Evolutionary conservation across 1,284 basidiomycete species (phyloP).

Genomic region (Cystobasidium sp.): DNA sequence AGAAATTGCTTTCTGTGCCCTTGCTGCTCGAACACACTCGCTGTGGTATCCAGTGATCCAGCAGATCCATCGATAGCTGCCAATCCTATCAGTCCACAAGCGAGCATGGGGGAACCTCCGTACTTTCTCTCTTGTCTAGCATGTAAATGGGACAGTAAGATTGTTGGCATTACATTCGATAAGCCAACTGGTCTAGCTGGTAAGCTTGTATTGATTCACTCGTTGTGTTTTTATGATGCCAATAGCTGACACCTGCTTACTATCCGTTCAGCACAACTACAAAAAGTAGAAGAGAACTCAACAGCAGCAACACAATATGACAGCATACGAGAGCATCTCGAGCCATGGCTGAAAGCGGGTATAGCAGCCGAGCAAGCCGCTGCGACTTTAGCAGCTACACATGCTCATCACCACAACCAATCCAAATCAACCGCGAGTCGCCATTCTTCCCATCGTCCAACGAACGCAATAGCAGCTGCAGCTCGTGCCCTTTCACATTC

Average conservation of each 20-base stretch:
- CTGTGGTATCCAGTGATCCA: conserved; percentile 84
- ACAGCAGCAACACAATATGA: conserved; percentile 87
- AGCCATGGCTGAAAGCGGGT: conserved; percentile 68
- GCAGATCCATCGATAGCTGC: conserved; percentile 60
- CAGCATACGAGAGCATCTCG: conserved; percentile 89
- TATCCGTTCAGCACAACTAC: conserved; percentile 72
- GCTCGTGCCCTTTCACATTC: conserved; percentile 67
- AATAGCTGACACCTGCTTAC: not conserved
- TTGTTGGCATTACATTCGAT: conserved; percentile 88
- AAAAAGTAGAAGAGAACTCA: conserved; percentile 81
- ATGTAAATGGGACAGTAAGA: conserved; percentile 92
- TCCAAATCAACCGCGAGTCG: conserved; percentile 56
- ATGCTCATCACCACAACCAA: not conserved
- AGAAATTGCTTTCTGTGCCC: conserved; percentile 97
- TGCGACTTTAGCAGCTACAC: not conserved
- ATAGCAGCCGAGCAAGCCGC: conserved; percentile 33
- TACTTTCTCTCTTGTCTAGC: conserved; percentile 89
- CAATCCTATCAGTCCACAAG: conserved; percentile 54
- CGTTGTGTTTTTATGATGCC: not conserved
- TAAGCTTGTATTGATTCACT: conserved; percentile 42
- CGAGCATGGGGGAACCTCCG: conserved; percentile 72
- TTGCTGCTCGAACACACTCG: conserved; percentile 82
- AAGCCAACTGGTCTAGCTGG: conserved; percentile 85
- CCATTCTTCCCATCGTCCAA: conserved; percentile 43
- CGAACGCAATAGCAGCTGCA: conserved; percentile 74